phyloP scores from a whole-genome alignment of 441 rosid genomes.

The Adansonia rubrostipa region DNA sequence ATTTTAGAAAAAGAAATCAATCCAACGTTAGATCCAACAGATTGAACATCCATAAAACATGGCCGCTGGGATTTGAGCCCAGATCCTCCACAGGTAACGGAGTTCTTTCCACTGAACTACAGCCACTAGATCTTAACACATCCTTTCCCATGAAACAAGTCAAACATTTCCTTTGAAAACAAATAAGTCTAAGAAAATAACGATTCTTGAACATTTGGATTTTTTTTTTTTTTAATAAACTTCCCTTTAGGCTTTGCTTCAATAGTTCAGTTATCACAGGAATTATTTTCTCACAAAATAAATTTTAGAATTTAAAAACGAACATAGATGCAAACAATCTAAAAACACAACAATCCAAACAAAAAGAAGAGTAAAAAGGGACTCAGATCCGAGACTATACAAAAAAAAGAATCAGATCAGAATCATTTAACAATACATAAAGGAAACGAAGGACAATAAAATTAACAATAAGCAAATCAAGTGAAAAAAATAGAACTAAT shows the following conservation, averaged over 20 bases:
- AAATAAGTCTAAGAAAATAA: neutral
- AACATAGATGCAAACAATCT: neutral
- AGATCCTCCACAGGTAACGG: conserved; percentile 44
- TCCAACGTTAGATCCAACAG: neutral
- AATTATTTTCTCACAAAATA: neutral
- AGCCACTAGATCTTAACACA: conserved; percentile 19
- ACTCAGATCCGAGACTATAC: neutral
- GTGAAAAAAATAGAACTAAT: neutral
- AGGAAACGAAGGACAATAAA: neutral
- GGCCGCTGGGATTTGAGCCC: conserved; percentile 78
- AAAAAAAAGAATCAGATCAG: neutral
- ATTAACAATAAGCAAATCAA: neutral
- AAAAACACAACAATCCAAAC: neutral
- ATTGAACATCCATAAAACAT: conserved; percentile 18
- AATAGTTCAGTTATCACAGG: neutral
- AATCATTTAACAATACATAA: neutral
- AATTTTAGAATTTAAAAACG: neutral
- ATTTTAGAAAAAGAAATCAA: neutral
- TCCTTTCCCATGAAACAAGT: neutral
- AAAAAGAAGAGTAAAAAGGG: neutral
- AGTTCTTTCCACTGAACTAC: conserved; percentile 29
- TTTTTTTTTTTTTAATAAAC: neutral
- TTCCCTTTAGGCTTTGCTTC: neutral
- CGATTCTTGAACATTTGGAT: neutral
- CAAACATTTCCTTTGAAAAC: neutral